These are phyloP conservation scores for Avena eriantha DNA, from an alignment of 176 grass and related monocot genomes.

Conservation along the genomic window DNA sequence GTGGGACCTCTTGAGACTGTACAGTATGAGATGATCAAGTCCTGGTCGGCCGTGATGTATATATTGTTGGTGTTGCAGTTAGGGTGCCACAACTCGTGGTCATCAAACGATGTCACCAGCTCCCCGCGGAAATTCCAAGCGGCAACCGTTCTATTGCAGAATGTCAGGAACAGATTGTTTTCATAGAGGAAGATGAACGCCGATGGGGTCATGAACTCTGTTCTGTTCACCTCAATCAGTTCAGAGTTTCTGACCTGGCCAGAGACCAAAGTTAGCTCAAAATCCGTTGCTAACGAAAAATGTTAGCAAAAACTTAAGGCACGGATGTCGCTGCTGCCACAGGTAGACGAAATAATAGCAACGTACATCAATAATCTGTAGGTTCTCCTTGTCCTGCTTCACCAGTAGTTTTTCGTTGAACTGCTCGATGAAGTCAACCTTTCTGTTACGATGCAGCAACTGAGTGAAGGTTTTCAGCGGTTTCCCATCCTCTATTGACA, in stretches of 20 bases:
- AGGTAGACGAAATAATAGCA: neutral
- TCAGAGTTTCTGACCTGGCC: constrained; percentile 67
- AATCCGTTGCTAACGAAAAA: neutral
- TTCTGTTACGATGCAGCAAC: constrained; percentile 65
- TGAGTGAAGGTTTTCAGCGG: constrained; percentile 70
- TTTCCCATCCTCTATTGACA: constrained; percentile 79
- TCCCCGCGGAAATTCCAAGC: constrained; percentile 79
- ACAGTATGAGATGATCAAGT: constrained; percentile 78
- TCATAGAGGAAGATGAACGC: constrained; percentile 84
- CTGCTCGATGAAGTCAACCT: constrained; percentile 82
- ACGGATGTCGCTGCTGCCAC: neutral
- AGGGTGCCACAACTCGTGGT: constrained; percentile 70
- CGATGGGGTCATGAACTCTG: constrained; percentile 78
- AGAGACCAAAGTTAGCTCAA: constrained; percentile 38
- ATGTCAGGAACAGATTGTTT: constrained; percentile 78
- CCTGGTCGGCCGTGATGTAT: constrained; percentile 72
- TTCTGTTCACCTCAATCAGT: constrained; percentile 68
- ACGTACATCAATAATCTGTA: constrained; percentile 75
- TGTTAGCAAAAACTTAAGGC: neutral
- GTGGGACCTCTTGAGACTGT: constrained; percentile 40
- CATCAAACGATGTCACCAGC: constrained; percentile 72
- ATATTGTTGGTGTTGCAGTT: constrained; percentile 83
- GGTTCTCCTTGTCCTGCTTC: constrained; percentile 82
- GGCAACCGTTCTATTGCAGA: constrained; percentile 66
- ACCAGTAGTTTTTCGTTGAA: constrained; percentile 82